phyloP scores from a whole-genome alignment of 2,329 filamentous ascomycete species.

The Penicillium sp. region DNA sequence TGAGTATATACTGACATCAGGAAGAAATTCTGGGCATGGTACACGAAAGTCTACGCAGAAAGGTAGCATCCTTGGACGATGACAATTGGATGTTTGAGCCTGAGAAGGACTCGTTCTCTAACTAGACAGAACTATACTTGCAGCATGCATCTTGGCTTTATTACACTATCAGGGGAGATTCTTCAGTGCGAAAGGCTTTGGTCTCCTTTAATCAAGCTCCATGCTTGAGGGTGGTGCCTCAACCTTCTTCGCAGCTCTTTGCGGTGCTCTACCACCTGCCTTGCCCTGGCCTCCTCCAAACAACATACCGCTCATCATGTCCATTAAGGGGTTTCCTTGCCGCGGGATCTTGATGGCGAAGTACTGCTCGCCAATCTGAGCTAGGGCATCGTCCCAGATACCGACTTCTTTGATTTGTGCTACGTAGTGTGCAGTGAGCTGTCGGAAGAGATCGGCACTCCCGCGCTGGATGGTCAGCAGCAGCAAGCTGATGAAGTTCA shows the following conservation, averaged over 20 bases:
- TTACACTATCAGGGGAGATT: slow-evolving; percentile 19
- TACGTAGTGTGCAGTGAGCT: slow-evolving; percentile 79
- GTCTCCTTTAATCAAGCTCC: slow-evolving; percentile 43
- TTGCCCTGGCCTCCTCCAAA: slow-evolving; percentile 57
- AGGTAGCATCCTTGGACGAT: slow-evolving; percentile 71
- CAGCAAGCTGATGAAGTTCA: slow-evolving; percentile 89
- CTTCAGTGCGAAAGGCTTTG: slow-evolving; percentile 1
- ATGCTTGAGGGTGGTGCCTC: slow-evolving; percentile 46
- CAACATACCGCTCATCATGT: slow-evolving; percentile 97
- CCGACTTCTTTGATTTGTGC: slow-evolving; percentile 72
- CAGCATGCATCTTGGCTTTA: slow-evolving; percentile 18
- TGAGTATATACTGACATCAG: slow-evolving; percentile 10
- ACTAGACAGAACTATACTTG: background rate
- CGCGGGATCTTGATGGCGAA: slow-evolving; percentile 86
- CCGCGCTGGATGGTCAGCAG: slow-evolving; percentile 81
- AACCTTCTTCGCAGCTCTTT: slow-evolving; percentile 47
- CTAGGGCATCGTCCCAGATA: slow-evolving; percentile 77
- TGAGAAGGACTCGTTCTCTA: slow-evolving; percentile 52
- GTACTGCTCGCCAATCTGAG: slow-evolving; percentile 93
- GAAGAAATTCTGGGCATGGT: slow-evolving; percentile 69
- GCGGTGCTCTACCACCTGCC: slow-evolving; percentile 45
- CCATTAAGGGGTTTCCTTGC: slow-evolving; percentile 88
- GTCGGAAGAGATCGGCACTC: slow-evolving; percentile 72
- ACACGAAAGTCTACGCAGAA: slow-evolving; percentile 67
- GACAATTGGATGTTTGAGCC: slow-evolving; percentile 91